Evolutionary conservation across 129 eudicot species (phyloP).

Genomic region (Silybum marianum): DNA sequence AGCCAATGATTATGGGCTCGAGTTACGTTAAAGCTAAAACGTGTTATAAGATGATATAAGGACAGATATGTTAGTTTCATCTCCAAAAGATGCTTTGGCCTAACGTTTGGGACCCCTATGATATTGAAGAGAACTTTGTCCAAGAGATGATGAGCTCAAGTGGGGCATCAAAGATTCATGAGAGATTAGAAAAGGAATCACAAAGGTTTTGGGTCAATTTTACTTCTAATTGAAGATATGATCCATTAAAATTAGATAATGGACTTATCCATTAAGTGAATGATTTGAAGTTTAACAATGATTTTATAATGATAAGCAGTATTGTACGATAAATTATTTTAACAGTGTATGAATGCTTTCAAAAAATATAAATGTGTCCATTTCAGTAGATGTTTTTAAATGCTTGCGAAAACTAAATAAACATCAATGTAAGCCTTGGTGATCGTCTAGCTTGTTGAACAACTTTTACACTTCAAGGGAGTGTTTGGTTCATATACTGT

Average conservation of each 20-base stretch:
- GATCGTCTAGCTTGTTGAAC: background rate
- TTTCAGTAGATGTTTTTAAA: background rate
- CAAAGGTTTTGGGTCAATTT: background rate
- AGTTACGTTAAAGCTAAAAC: background rate
- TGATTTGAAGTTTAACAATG: background rate
- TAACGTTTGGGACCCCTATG: slow-evolving; percentile 13
- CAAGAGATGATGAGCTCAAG: background rate
- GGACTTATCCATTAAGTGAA: background rate
- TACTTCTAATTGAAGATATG: background rate
- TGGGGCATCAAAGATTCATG: slow-evolving; percentile 1
- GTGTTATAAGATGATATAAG: background rate
- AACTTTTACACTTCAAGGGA: background rate
- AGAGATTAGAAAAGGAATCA: background rate
- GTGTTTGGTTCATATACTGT: background rate
- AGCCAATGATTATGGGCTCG: background rate
- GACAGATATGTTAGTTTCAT: background rate
- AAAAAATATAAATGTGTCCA: background rate
- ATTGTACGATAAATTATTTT: background rate
- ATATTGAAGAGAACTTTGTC: background rate
- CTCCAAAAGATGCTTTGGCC: slow-evolving; percentile 17
- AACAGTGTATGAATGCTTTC: background rate
- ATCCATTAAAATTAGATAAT: background rate
- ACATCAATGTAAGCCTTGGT: background rate
- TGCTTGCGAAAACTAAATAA: background rate
- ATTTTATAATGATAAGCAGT: background rate